A percentile compares a stretch with the other conserved stretches of the same genome.
These are phyloP conservation scores for Clarireedia sp. DNA, from an alignment of 2,329 filamentous ascomycete genomes.

Conservation along the genomic window DNA sequence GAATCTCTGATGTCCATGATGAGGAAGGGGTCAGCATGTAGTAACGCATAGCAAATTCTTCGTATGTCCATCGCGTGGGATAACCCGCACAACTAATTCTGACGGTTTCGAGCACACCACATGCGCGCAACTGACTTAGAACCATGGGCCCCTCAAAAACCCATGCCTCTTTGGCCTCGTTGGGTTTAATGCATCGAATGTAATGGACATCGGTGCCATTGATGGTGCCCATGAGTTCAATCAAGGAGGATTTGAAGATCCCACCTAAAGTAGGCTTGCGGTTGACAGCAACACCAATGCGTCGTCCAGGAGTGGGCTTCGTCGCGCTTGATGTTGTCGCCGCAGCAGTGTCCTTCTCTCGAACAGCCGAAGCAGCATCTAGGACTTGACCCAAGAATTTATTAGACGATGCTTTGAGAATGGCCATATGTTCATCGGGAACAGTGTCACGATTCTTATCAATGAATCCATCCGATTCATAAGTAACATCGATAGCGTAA, in stretches of 20 bases:
- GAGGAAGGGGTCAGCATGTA: constrained; percentile 93
- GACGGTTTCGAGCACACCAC: constrained; percentile 97
- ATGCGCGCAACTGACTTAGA: constrained; percentile 89
- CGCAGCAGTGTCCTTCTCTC: constrained; percentile 75
- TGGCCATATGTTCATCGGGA: constrained; percentile 94
- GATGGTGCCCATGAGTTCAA: constrained; percentile 96
- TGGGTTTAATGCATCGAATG: constrained; percentile 98
- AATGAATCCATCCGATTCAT: constrained; percentile 98
- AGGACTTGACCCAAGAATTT: constrained; percentile 77
- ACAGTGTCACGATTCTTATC: constrained; percentile 99
- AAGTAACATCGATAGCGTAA: constrained; percentile 95
- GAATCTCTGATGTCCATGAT: constrained; percentile 89
- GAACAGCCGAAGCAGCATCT: constrained; percentile 74
- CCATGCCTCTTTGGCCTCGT: constrained; percentile 94
- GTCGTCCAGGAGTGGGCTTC: constrained; percentile 71
- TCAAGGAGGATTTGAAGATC: constrained; percentile 97
- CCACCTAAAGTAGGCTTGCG: constrained; percentile 94
- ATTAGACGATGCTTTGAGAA: constrained; percentile 78
- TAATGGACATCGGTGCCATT: constrained; percentile 98
- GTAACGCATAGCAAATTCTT: constrained; percentile 94
- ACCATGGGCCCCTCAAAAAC: constrained; percentile 99
- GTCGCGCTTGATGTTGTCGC: constrained; percentile 57
- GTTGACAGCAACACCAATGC: constrained; percentile 86
- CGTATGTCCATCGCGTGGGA: constrained; percentile 96
- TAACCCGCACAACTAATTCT: constrained; percentile 96